Conservation (phyloP, 352 stramenopile genomes). For the Phytophthora agathidicida region DNA sequence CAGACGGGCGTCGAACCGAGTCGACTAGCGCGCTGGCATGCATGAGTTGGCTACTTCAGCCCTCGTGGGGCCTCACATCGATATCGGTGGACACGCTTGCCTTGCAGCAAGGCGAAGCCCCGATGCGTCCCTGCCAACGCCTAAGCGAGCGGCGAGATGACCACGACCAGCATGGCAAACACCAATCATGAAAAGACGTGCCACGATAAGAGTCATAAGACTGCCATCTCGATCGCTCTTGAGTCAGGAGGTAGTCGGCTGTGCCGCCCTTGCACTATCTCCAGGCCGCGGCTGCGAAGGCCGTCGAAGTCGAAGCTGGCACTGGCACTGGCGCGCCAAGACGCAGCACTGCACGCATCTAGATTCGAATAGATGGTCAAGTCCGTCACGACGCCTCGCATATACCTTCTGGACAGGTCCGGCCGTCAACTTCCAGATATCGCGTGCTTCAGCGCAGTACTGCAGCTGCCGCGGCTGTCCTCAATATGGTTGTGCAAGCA, state of each 20-base stretch:
- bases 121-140: too few relatives aligned
- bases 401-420: background rate
- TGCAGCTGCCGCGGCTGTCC: conserved; percentile 22
- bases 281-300: conserved; percentile 7
- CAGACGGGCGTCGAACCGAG: conserved; percentile 3
- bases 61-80: too few relatives aligned
- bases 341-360: background rate
- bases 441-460: background rate
- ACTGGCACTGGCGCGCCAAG: too few relatives aligned
- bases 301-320: background rate
- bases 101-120: too few relatives aligned
- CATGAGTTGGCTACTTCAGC: conserved; percentile 12
- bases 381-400: background rate
- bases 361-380: background rate
- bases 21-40: conserved; percentile 6
- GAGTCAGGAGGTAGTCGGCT: background rate
- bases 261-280: too few relatives aligned
- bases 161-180: conserved; percentile 4
- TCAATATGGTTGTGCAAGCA: background rate
- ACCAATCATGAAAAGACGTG: conserved; percentile 6
- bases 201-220: too few relatives aligned
- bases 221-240: too few relatives aligned
- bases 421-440: background rate
- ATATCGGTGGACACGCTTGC: too few relatives aligned
- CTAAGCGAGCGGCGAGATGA: conserved; percentile 1